Base-by-base conservation (phyloP, 257 asterid genomes). In the Handroanthus guayacan region DNA sequence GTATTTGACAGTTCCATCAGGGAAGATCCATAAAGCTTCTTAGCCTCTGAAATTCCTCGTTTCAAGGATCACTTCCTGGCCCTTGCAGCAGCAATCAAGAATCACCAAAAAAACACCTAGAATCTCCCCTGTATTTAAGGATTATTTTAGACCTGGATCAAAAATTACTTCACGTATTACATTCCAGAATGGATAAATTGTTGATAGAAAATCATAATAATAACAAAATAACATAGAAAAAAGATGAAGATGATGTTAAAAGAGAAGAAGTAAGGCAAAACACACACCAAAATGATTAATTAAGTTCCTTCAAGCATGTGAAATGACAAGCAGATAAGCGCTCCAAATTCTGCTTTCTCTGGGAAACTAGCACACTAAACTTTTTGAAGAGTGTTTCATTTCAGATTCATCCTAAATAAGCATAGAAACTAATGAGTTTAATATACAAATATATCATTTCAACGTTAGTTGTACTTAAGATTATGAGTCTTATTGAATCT, bases 41-140 rank as follows among this genome's bases (percentile, higher is more conserved):
- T 63, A 81, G 55, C 99, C 99, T 73, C 99, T 98, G 65, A 93
- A 93, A 75, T 95, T 93, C 71, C 79, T 87, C 75, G 86, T 82
- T 69, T 65, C 79, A 36, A 97, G 98, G 82, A 91, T 84, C 86
- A 91, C 89, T 83, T 85, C 84, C 83, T 88, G 79, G 71, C 92
- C 98, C 89, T 95, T 98, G 31, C 31, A 25, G 44, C 85, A 90
- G 83, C 99, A 87, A 68, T 80, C 92, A 70, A 97, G 93, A 86
- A 93, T 83, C 63, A 79, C 80, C 90, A 95, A 81, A 44, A 88
- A 89, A 69, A 91, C 72, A 62, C 97, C 99, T 76, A 78, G 72
- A 45, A 98, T 98, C 38, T 91, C 90, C 85, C 97, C 98, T 95
- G 88, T 44, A 77, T 41, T 34, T 10, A 74, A 75, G 69, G 50